Evolutionary conservation across 768 basidiomycete species (phyloP).

Genomic region (Kwoniella mangroviensis): DNA sequence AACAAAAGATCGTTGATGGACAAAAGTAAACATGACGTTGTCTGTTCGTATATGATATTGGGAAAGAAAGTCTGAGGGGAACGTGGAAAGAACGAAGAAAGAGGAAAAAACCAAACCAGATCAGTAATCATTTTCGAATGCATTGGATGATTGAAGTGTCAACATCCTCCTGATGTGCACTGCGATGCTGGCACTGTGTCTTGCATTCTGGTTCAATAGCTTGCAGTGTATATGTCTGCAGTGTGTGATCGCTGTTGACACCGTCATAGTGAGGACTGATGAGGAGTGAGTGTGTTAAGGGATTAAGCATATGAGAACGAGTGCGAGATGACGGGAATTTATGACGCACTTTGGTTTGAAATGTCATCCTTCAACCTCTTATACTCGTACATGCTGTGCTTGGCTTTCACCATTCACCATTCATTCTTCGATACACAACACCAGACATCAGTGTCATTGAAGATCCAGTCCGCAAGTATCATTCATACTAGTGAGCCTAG

Average conservation of each 20-base stretch:
- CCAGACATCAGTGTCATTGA: no score
- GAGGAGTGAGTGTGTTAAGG: background rate
- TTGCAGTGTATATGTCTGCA: no score
- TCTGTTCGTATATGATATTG: no score
- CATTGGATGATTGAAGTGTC: conserved; percentile 12
- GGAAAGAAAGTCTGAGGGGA: background rate
- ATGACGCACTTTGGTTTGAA: conserved; percentile 9
- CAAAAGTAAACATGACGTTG: conserved; percentile 9
- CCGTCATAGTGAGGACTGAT: background rate
- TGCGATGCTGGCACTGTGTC: no score
- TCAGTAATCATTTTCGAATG: background rate
- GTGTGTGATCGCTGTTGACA: background rate
- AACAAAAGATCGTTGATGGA: conserved; percentile 41
- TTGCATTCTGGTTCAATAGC: no score
- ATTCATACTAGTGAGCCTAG: background rate
- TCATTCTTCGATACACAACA: no score
- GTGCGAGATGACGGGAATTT: conserved; percentile 4
- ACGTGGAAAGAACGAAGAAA: no score
- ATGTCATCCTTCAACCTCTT: background rate
- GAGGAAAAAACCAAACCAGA: background rate
- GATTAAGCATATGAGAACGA: conserved; percentile 8
- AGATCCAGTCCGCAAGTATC: no score
- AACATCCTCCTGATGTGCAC: background rate
- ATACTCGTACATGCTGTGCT: background rate
- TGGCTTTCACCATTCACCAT: background rate